phyloP scores from a whole-genome alignment of 1,139 yeast genomes.

The Geotrichum fermentans region DNA sequence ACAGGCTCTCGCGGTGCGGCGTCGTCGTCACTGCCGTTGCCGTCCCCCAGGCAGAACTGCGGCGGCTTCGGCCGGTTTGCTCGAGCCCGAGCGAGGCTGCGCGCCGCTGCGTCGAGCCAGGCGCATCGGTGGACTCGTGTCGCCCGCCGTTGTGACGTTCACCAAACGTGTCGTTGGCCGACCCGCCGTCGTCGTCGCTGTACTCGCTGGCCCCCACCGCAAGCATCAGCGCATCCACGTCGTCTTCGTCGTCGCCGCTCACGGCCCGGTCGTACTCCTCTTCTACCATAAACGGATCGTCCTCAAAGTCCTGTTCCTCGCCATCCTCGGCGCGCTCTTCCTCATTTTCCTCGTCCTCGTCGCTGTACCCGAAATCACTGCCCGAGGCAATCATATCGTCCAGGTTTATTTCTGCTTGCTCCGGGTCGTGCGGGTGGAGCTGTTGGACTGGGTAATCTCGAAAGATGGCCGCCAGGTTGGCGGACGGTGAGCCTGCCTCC shows the following conservation, averaged over 20 bases:
- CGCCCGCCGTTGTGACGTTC: not conserved
- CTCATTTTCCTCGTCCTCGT: conserved; percentile 9
- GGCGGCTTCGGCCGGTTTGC: not conserved
- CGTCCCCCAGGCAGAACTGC: not conserved
- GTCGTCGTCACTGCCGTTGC: not conserved
- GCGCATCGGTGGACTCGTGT: not conserved
- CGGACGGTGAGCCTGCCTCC: conserved; percentile 9
- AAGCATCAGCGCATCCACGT: not conserved
- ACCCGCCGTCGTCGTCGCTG: not conserved
- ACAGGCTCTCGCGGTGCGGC: not conserved
- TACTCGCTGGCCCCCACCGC: not conserved
- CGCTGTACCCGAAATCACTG: conserved; percentile 11
- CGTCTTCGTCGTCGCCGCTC: not conserved
- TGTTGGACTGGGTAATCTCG: not conserved
- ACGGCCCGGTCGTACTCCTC: conserved; percentile 9
- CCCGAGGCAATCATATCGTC: conserved; percentile 8
- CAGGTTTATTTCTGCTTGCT: conserved; percentile 1
- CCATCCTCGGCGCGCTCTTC: not conserved
- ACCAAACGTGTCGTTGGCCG: conserved; percentile 6
- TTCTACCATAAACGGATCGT: conserved; percentile 12
- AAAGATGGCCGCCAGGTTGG: no score
- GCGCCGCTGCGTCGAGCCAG: no score
- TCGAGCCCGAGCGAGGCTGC: no score
- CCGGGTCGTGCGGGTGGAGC: not conserved
- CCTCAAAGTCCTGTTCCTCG: conserved; percentile 4